These are phyloP conservation scores for Bacterosira constricta DNA, from an alignment of 108 stramenopile genomes.

Conservation along the genomic window DNA sequence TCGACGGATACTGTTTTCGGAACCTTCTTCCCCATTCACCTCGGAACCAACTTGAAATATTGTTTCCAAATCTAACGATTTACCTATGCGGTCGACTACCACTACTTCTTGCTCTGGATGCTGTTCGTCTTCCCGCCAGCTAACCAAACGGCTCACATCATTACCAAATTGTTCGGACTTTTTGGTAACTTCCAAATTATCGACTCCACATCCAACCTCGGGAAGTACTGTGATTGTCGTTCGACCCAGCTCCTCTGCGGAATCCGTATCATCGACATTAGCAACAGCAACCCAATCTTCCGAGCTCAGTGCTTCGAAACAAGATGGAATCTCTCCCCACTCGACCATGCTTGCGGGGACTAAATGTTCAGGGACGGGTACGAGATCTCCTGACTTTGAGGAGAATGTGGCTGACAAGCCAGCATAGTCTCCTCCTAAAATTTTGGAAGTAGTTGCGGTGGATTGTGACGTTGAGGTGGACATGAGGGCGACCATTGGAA, in stretches of 20 bases:
- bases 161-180: slow-evolving; percentile 2
- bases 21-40: not conserved
- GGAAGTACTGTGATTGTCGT: slow-evolving; percentile 63
- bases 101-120: not conserved
- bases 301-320: slow-evolving; percentile 13
- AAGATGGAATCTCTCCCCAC: slow-evolving; percentile 73
- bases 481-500: not conserved
- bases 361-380: slow-evolving; percentile 73
- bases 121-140: not conserved
- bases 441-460: not conserved
- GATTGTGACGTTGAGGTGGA: not conserved
- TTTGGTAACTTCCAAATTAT: slow-evolving; percentile 73
- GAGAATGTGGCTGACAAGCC: slow-evolving; percentile 72
- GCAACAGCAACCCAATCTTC: slow-evolving; percentile 2
- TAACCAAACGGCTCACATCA: not conserved
- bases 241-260: slow-evolving; percentile 25
- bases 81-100: not conserved
- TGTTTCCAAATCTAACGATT: slow-evolving; percentile 27
- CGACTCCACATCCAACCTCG: slow-evolving; percentile 77
- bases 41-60: slow-evolving; percentile 18
- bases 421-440: slow-evolving; percentile 76
- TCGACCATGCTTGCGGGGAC: slow-evolving; percentile 68
- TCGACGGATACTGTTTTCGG: slow-evolving; percentile 11
- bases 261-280: not conserved
- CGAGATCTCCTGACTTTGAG: slow-evolving; percentile 47